Base-by-base conservation (phyloP, 139 green algal genomes). In the Closterium sp. region DNA sequence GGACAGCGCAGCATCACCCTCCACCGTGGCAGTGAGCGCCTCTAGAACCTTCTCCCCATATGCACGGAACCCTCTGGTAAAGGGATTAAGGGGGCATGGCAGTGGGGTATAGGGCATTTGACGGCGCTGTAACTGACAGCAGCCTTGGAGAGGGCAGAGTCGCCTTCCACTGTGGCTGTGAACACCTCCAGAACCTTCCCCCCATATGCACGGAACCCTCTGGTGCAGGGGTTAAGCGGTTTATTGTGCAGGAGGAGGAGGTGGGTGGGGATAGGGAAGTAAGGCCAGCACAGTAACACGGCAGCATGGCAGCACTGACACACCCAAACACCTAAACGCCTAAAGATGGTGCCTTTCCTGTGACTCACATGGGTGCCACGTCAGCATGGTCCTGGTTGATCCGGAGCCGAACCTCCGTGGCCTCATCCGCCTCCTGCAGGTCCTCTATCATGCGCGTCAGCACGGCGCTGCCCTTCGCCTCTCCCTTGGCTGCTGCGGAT, bases 351-450 rank as follows among this genome's bases (percentile, higher is more conserved):
- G 0, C 28, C 0, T 30, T 31, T 36, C 1, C n/a, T 34, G 2
- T 33, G 1, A 66, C 84, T 93, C 69, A 91, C 91, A 95, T 90
- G 1, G 88, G 43, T 86, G 96, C 94, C 91, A 97, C 96, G 87
- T 98, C 96, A 4, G 91, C 19, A 34, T 93, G 90, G 8, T 43
- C 84, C 76, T 87, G 81, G 34, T 91, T 85, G 87, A 97, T 94
- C 32, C 95, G 95, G 0, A 97, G 92, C 0, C 97, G 93, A 81
- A 97, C 96, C 91, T 99, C 97, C 30, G 88, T 89, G 2, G 92
- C 91, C 85, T 98, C 97, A 0, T 86, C 87, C 12, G 97, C 95
- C 91, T 98, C 96, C 66, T 95, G 3, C 34, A 98, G 95, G 1
- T 96, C 94, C 7, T 94, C 92, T 81, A 99, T 94, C 91, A 98